Evolutionary conservation across 148 eudicot species (phyloP), one percentile per base, ranked within the genome.

Genomic region (Pouteria glomerata): DNA sequence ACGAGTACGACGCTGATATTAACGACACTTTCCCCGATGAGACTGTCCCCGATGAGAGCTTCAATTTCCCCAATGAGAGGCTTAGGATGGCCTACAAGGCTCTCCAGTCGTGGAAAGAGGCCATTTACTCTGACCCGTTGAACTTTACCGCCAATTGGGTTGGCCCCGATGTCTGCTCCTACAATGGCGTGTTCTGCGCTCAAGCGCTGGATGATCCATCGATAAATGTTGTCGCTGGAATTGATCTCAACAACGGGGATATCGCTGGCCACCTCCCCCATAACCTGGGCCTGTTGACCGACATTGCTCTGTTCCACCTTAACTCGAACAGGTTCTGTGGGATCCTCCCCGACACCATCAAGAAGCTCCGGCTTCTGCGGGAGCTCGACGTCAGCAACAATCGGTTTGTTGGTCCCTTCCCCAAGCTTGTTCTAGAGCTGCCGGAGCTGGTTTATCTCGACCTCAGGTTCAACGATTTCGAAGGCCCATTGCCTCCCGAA

Each of bases 321-420:
- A 92, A 85, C 63, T 79, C 89, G 0, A 92, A 92, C 48, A 68
- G 97, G 23, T 89, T 89, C 56, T 92, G 97, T 37, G 97, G 97
- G 3, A 70, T 87, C 29, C 48, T 92, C 34, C 97, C 97, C 0
- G 66, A 78, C 23, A 79, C 84, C 23, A 80, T 89, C 3, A 73
- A 62, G 0, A 87, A 82, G 7, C 63, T 85, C 0, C 70, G 47
- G 23, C 63, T 89, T 12, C 8, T 92, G 51, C 64, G 6, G n/a
- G 98, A 93, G 61, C 48, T 93, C 6, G 98, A 93, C 58, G 11
- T 93, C 0, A 93, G 98, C 77, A 90, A 90, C 66, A 93, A 93
- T 16, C 91, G 96, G 0, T 93, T 92, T 33, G 95, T 89, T 4
- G 97, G 97, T 0, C 55, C 79, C 4, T 92, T 92, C 37, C 97